Conservation (phyloP, 345 rosid species). For the thale cress (Arabidopsis thaliana) region TAIR10.1 NC_003070.9:23697501-23698000, state of each 20-base stretch:
- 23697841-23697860: constrained; percentile 85
- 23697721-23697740: not conserved
- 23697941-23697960: constrained; percentile 57
- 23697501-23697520: constrained; percentile 58
- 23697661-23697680: constrained; percentile 44
- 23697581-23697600: constrained; percentile 91
- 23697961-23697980: constrained; percentile 75
- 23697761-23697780: constrained; percentile 97
- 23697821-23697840: constrained; percentile 99
- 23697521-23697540: constrained; percentile 67
- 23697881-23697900: constrained; percentile 96
- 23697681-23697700: not conserved
- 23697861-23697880: constrained; percentile 81
- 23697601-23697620: constrained; percentile 90
- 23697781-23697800: constrained; percentile 94
- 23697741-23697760: constrained; percentile 49
- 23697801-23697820: constrained; percentile 97
- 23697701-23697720: not conserved
- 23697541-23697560: constrained; percentile 99
- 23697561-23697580: constrained; percentile 95
- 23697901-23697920: constrained; percentile 88
- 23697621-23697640: constrained; percentile 85
- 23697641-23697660: constrained; percentile 94
- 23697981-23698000: constrained; percentile 87
- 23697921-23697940: constrained; percentile 55